Percentiles rank a stretch among this genome's conserved stretches.
phyloP scores from a whole-genome alignment of 257 asterid species.

The Perilla frutescens region DNA sequence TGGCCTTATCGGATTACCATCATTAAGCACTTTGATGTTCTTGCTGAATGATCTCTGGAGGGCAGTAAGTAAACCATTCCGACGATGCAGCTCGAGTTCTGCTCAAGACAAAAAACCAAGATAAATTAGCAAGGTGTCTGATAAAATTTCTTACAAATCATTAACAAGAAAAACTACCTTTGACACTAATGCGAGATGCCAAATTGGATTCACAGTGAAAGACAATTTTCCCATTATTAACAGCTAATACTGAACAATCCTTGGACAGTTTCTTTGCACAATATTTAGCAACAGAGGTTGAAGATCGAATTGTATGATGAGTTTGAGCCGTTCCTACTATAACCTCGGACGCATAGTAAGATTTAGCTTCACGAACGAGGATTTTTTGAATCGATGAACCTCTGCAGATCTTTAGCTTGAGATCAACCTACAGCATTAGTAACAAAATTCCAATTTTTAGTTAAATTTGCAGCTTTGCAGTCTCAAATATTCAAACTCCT shows the following conservation, averaged over 20 bases:
- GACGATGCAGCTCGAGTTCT: conserved; percentile 63
- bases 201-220: conserved; percentile 62
- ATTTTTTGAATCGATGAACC: conserved; percentile 76
- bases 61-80: conserved; percentile 63
- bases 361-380: conserved; percentile 81
- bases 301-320: conserved; percentile 68
- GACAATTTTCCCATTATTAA: conserved; percentile 75
- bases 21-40: conserved; percentile 58
- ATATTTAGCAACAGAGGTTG: conserved; percentile 81
- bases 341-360: conserved; percentile 71
- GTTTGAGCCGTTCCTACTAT: conserved; percentile 76
- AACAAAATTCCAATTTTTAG: conserved; percentile 11
- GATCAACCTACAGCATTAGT: conserved; percentile 75
- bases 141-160: not conserved
- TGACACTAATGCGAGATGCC: conserved; percentile 42
- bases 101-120: conserved; percentile 38
- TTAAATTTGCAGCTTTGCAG: not conserved
- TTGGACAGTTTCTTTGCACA: conserved; percentile 77
- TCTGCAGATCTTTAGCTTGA: conserved; percentile 91
- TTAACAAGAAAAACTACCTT: conserved; percentile 51
- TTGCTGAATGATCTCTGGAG: conserved; percentile 75
- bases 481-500: not conserved
- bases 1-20: conserved; percentile 40
- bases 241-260: conserved; percentile 76
- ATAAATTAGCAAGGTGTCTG: conserved; percentile 11